phyloP scores from a whole-genome alignment of 371 early-diverging fungal species.

The Rhizomucor miehei region DNA sequence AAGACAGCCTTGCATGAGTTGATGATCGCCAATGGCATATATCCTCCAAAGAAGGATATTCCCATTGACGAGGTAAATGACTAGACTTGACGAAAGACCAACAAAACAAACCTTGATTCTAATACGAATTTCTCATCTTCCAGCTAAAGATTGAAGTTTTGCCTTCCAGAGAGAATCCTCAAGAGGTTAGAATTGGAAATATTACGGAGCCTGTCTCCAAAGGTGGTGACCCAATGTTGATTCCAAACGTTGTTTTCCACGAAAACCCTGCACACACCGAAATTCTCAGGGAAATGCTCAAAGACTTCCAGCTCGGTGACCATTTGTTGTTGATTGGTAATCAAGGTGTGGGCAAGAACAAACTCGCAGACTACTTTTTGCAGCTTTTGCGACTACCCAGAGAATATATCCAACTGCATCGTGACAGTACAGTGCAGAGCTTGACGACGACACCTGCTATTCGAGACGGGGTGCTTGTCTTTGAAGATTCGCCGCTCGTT shows the following conservation, averaged over 20 bases:
- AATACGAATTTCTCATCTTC: too few species aligned
- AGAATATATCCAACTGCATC: constrained; percentile 83
- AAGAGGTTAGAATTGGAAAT: constrained; percentile 54
- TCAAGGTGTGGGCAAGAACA: constrained; percentile 89
- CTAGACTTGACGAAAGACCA: too few species aligned
- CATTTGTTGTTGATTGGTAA: constrained; percentile 75
- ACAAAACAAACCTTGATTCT: too few species aligned
- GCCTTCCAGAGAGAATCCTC: constrained; percentile 48
- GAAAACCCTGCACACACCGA: constrained; percentile 76
- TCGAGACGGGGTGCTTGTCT: constrained; percentile 67
- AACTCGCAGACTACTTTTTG: constrained; percentile 75
- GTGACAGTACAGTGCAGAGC: constrained; percentile 83
- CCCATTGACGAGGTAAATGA: constrained; percentile 40
- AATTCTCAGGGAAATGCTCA: constrained; percentile 68
- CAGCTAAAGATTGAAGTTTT: constrained; percentile 57
- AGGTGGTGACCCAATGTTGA: constrained; percentile 63
- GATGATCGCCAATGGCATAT: constrained; percentile 59
- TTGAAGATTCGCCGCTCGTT: constrained; percentile 80
- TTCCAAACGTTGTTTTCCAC: constrained; percentile 72
- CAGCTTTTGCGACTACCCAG: constrained; percentile 72
- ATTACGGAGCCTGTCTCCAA: constrained; percentile 54
- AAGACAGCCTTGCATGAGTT: constrained; percentile 66
- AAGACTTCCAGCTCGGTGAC: constrained; percentile 72
- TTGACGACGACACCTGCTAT: constrained; percentile 78
- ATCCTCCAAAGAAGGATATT: constrained; percentile 34